These are phyloP conservation scores for Leptomonas pyrrhocoris DNA, from an alignment of 208 protist species.

Conservation along the genomic window DNA sequence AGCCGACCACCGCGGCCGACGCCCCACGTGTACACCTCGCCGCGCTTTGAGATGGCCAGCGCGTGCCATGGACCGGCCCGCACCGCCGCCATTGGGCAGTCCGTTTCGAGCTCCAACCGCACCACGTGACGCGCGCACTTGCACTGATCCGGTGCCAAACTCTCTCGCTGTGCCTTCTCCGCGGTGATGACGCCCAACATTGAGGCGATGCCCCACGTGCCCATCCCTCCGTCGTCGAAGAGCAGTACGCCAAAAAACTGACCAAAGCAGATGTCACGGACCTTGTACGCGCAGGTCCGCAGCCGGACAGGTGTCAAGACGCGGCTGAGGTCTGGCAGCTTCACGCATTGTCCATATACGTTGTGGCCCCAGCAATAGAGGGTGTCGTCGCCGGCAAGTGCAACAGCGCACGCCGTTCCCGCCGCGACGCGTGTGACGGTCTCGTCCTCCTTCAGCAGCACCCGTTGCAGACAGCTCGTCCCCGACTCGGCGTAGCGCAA, in stretches of 20 bases:
- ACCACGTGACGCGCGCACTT: constrained; percentile 46
- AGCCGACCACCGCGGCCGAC: constrained; percentile 55
- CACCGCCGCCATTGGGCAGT: constrained; percentile 26
- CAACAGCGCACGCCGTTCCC: constrained; percentile 48
- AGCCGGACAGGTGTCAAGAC: constrained; percentile 43
- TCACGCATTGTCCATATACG: constrained; percentile 70
- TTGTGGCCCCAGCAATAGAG: constrained; percentile 84
- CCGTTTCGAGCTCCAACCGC: constrained; percentile 11
- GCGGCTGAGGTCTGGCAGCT: constrained; percentile 19
- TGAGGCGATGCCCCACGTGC: constrained; percentile 56
- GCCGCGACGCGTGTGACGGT: constrained; percentile 42
- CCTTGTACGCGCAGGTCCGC: constrained; percentile 19
- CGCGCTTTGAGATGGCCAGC: constrained; percentile 50
- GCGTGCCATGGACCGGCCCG: constrained; percentile 69
- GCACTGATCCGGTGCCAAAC: constrained; percentile 29
- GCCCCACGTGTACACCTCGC: constrained; percentile 80
- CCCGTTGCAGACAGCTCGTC: constrained; percentile 27
- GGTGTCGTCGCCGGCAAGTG: constrained; percentile 34
- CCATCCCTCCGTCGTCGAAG: constrained; percentile 54
- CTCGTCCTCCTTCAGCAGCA: constrained; percentile 41
- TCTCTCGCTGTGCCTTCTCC: constrained; percentile 28
- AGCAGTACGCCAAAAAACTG: constrained; percentile 47
- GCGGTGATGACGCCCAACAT: constrained; percentile 51
- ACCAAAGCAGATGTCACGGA: constrained; percentile 63
- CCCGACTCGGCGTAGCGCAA: constrained; percentile 22